Conservation (phyloP, 2,329 filamentous ascomycete species). For the Scytalidium lignicola region DNA sequence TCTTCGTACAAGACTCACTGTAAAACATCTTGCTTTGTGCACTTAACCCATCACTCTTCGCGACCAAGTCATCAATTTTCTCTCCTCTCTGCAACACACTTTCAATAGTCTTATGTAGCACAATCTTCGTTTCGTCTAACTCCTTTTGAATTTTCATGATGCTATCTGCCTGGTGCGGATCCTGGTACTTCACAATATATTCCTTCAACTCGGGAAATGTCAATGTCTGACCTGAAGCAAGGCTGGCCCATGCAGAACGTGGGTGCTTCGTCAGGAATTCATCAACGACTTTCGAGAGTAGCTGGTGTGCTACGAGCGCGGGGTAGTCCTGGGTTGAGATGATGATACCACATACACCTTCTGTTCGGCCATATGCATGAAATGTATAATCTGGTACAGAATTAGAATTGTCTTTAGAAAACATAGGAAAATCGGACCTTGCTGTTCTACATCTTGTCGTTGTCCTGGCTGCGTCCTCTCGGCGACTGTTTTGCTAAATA, state of each 20-base stretch:
- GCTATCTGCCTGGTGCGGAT: conserved; percentile 82
- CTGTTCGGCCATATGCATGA: conserved; percentile 70
- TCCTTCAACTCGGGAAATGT: conserved; percentile 71
- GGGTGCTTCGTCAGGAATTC: conserved; percentile 79
- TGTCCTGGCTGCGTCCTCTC: conserved; percentile 77
- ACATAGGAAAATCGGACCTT: conserved; percentile 44
- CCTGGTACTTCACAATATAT: conserved; percentile 60
- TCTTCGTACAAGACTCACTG: conserved; percentile 46
- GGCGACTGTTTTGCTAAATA: conserved; percentile 84
- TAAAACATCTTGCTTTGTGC: conserved; percentile 98
- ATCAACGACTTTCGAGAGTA: conserved; percentile 81
- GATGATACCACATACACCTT: conserved; percentile 71
- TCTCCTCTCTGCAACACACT: conserved; percentile 83
- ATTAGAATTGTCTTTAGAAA: background rate
- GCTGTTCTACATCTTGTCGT: conserved; percentile 79
- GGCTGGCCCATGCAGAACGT: conserved; percentile 57
- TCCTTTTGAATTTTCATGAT: conserved; percentile 96
- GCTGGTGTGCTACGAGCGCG: conserved; percentile 73
- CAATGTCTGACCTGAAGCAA: conserved; percentile 41
- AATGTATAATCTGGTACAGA: conserved; percentile 59
- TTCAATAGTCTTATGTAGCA: conserved; percentile 95
- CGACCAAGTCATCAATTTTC: conserved; percentile 92
- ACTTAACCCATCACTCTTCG: conserved; percentile 87
- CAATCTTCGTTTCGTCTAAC: conserved; percentile 94
- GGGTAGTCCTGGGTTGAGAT: conserved; percentile 75